Conservation (phyloP, 2,329 filamentous ascomycete genomes). For the Fusarium siculi region DNA sequence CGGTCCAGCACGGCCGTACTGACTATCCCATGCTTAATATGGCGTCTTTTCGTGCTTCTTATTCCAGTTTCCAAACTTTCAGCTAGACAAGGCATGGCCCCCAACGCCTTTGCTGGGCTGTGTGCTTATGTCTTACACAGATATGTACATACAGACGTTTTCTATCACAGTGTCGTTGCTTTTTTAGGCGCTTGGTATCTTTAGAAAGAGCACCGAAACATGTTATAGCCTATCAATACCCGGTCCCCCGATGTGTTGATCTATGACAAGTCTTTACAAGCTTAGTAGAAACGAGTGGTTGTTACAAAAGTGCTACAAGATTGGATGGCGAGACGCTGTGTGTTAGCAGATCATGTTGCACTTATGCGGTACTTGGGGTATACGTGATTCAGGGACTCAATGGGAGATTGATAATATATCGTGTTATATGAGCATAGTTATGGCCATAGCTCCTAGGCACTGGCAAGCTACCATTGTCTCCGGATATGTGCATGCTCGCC, state of each 20-base stretch:
- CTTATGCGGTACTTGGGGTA: constrained; percentile 4
- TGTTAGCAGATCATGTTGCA: constrained; percentile 27
- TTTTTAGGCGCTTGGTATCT: constrained; percentile 14
- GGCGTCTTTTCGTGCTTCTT: background rate
- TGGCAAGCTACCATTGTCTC: background rate
- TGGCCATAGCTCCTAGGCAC: background rate
- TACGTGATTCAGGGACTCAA: constrained; percentile 7
- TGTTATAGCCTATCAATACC: constrained; percentile 8
- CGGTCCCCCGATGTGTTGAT: constrained; percentile 11
- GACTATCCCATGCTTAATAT: constrained; percentile 5
- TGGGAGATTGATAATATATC: background rate
- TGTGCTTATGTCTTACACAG: background rate
- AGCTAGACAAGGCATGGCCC: background rate
- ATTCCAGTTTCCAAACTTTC: constrained; percentile 9
- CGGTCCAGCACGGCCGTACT: background rate
- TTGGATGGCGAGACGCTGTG: constrained; percentile 28
- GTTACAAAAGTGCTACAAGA: constrained; percentile 30
- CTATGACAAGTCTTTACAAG: constrained; percentile 1
- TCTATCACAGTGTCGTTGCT: constrained; percentile 11
- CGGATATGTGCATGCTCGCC: constrained; percentile 3
- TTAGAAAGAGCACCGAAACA: constrained; percentile 15
- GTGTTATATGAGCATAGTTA: background rate
- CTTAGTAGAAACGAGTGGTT: background rate
- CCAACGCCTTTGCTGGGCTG: background rate
- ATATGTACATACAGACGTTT: background rate